Evolutionary conservation across 2,329 filamentous ascomycete genomes (phyloP).

Genomic region (Fusarium equiseti): DNA sequence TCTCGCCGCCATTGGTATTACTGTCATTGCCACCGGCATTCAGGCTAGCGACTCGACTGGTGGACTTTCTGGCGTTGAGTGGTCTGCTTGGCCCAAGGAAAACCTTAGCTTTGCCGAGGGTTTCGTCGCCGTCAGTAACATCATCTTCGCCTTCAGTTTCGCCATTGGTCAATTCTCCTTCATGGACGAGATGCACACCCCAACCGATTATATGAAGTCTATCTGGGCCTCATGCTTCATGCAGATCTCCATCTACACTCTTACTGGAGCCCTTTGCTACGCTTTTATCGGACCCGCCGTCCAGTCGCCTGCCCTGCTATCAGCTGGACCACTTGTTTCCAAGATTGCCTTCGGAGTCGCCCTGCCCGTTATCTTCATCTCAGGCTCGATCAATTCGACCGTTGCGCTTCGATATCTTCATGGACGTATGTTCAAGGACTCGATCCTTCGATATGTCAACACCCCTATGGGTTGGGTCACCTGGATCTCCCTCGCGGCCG

Average conservation of each 20-base stretch:
- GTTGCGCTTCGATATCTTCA: slow-evolving; percentile 39
- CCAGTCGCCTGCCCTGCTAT: slow-evolving; percentile 74
- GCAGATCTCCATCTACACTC: slow-evolving; percentile 73
- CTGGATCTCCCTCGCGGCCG: slow-evolving; percentile 31
- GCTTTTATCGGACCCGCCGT: slow-evolving; percentile 74
- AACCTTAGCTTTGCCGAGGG: slow-evolving; percentile 63
- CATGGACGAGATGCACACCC: slow-evolving; percentile 44
- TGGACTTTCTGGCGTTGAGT: slow-evolving; percentile 50
- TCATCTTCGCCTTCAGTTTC: slow-evolving; percentile 48
- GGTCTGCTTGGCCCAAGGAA: slow-evolving; percentile 61
- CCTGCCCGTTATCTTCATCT: slow-evolving; percentile 62
- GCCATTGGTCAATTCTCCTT: slow-evolving; percentile 41
- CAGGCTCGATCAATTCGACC: slow-evolving; percentile 38
- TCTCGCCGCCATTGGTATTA: slow-evolving; percentile 64
- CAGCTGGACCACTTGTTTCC: slow-evolving; percentile 68
- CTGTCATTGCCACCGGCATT: slow-evolving; percentile 74
- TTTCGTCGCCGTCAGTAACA: slow-evolving; percentile 74
- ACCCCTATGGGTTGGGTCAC: slow-evolving; percentile 36
- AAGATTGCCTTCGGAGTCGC: slow-evolving; percentile 78
- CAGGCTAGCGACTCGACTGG: slow-evolving; percentile 49
- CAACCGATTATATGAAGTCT: slow-evolving; percentile 58
- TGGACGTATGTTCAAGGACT: slow-evolving; percentile 40
- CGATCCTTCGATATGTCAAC: slow-evolving; percentile 35
- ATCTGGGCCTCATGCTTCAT: slow-evolving; percentile 72
- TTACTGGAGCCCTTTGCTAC: slow-evolving; percentile 76